A percentile compares a stretch with the other conserved stretches of the same genome.
These are phyloP conservation scores for Stachybotrys chlorohalonatus DNA, from an alignment of 2,329 filamentous ascomycete genomes.

Conservation along the genomic window DNA sequence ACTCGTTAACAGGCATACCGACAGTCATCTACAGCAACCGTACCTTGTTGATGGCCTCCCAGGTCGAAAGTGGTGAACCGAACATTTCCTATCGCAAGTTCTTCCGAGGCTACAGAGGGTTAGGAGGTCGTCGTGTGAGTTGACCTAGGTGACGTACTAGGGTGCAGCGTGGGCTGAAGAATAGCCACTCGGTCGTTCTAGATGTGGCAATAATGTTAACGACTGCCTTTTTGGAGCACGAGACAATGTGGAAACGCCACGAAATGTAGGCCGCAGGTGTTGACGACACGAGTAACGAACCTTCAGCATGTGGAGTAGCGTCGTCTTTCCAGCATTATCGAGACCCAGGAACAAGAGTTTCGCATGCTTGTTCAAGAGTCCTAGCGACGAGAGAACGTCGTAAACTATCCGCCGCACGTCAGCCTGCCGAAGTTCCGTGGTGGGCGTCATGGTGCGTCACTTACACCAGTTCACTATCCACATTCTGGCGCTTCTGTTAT, in stretches of 20 bases:
- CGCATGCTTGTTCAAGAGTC: conserved; percentile 89
- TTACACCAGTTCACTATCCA: conserved; percentile 96
- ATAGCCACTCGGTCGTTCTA: conserved; percentile 91
- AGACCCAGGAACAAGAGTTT: conserved; percentile 91
- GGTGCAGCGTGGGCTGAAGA: conserved; percentile 82
- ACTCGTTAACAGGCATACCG: conserved; percentile 1
- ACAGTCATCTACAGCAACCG: conserved; percentile 4
- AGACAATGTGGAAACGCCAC: background rate
- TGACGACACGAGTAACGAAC: conserved; percentile 26
- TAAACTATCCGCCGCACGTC: conserved; percentile 49
- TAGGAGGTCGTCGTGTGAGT: background rate
- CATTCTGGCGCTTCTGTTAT: conserved; percentile 44
- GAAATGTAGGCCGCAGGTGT: background rate
- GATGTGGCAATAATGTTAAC: conserved; percentile 11
- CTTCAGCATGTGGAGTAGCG: conserved; percentile 92
- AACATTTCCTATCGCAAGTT: conserved; percentile 86
- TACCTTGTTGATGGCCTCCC: conserved; percentile 87
- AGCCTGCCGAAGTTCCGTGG: conserved; percentile 11
- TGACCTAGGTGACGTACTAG: conserved; percentile 50
- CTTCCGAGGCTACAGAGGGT: conserved; percentile 62
- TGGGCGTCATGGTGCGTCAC: conserved; percentile 14
- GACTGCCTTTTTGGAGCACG: background rate
- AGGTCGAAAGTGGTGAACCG: conserved; percentile 93
- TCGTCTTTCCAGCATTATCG: conserved; percentile 93
- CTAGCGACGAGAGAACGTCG: conserved; percentile 79